Conservation (phyloP, 345 rosid species). For the Citrus australasica region DNA sequence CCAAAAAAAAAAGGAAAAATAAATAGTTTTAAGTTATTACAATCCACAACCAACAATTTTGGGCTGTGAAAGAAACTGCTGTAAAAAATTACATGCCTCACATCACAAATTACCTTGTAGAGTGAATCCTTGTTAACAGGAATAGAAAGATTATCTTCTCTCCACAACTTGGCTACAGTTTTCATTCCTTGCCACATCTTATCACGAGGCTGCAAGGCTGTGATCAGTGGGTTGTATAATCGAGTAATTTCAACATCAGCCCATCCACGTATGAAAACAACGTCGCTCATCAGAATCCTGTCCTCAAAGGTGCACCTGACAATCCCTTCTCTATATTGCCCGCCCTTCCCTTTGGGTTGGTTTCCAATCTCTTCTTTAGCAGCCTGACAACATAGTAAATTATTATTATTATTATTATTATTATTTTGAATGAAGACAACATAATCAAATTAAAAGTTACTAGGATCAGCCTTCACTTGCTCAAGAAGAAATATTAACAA, state of each 20-base stretch:
- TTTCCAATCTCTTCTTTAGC: constrained; percentile 82
- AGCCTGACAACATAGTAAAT: too few relatives aligned
- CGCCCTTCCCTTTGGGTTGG: constrained; percentile 30
- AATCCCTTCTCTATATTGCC: constrained; percentile 40
- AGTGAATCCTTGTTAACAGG: constrained; percentile 83
- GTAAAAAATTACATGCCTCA: neutral
- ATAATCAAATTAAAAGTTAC: neutral
- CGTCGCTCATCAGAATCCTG: constrained; percentile 75
- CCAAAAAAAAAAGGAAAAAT: constrained; percentile 2
- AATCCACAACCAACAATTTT: neutral
- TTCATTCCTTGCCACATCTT: constrained; percentile 90
- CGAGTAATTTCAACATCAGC: constrained; percentile 31
- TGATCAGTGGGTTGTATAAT: constrained; percentile 78
- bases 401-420: too few relatives aligned
- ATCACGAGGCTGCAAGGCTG: constrained; percentile 83
- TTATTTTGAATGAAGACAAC: too few relatives aligned
- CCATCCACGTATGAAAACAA: too few relatives aligned
- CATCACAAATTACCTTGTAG: constrained; percentile 59
- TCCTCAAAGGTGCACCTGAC: constrained; percentile 98
- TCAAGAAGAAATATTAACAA: neutral
- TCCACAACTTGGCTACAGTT: constrained; percentile 75
- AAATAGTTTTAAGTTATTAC: neutral
- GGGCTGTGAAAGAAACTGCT: neutral
- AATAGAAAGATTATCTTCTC: constrained; percentile 57
- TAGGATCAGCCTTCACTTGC: neutral